A percentile compares a stretch with the other conserved stretches of the same genome.
phyloP scores from a whole-genome alignment of 108 stramenopile species.

The Halocafeteria seosinensis region DNA sequence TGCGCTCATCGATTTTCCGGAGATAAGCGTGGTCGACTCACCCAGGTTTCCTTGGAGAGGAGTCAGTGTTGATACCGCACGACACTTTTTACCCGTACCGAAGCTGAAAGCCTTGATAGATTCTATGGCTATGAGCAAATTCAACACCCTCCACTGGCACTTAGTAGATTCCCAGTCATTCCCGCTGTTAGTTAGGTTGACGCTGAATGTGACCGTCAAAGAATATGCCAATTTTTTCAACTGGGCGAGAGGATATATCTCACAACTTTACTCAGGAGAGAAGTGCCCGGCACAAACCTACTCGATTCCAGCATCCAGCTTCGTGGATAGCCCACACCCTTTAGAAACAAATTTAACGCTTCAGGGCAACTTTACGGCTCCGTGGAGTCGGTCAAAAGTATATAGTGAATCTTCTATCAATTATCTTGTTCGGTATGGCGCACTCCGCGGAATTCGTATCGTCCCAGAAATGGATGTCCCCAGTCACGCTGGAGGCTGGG shows the following conservation, averaged over 20 bases:
- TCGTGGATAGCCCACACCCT: too few species aligned
- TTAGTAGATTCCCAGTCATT: conserved; percentile 43
- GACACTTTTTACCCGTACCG: conserved; percentile 51
- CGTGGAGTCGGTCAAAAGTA: conserved; percentile 32
- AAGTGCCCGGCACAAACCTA: background rate
- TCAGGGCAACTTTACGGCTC: too few species aligned
- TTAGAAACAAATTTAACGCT: too few species aligned
- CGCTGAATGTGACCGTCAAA: background rate
- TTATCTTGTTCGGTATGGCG: conserved; percentile 16
- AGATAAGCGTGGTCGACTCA: too few species aligned
- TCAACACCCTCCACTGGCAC: conserved; percentile 63
- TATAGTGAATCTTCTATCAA: conserved; percentile 31
- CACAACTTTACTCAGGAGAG: too few species aligned
- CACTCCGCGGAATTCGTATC: too few species aligned
- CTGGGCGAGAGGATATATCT: too few species aligned
- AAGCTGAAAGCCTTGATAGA: conserved; percentile 40
- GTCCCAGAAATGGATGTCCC: too few species aligned
- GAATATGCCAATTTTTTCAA: too few species aligned
- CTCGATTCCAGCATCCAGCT: too few species aligned
- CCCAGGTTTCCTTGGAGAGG: conserved; percentile 52
- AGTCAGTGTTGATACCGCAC: conserved; percentile 49
- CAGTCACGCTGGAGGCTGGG: too few species aligned
- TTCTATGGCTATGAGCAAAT: conserved; percentile 44
- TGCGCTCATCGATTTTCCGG: too few species aligned
- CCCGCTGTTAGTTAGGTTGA: conserved; percentile 28